Conservation (phyloP, 2,329 filamentous ascomycete species). For the Myrmaecium sp. region DNA sequence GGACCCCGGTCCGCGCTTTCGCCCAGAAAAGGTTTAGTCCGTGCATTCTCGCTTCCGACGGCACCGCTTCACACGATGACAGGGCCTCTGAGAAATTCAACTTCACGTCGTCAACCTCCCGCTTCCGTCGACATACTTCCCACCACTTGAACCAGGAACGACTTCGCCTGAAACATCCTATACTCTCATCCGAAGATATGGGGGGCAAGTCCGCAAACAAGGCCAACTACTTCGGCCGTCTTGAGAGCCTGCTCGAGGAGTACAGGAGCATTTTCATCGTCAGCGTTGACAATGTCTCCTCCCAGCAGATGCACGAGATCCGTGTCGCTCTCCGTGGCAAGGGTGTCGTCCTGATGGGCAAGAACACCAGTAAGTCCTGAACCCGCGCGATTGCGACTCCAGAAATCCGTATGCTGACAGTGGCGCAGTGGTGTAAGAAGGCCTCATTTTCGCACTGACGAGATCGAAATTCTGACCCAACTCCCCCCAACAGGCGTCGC, state of each 20-base stretch:
- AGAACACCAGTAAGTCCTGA: slow-evolving; percentile 99
- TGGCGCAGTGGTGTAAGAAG: too few relatives aligned
- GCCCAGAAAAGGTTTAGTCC: slow-evolving; percentile 1
- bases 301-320: slow-evolving; percentile 99
- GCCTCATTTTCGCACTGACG: neutral
- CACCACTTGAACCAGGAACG: slow-evolving; percentile 9
- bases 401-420: too few relatives aligned
- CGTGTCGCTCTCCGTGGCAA: slow-evolving; percentile 76
- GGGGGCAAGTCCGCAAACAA: slow-evolving; percentile 94
- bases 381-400: too few relatives aligned
- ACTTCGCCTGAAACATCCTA: slow-evolving; percentile 84
- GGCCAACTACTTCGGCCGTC: slow-evolving; percentile 98
- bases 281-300: slow-evolving; percentile 61
- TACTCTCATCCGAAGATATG: slow-evolving; percentile 92
- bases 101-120: slow-evolving; percentile 5
- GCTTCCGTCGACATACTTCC: slow-evolving; percentile 5
- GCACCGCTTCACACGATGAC: slow-evolving; percentile 6
- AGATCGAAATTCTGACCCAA: slow-evolving; percentile 1
- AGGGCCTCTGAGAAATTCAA: slow-evolving; percentile 3
- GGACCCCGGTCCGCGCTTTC: slow-evolving; percentile 2
- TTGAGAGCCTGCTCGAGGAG: slow-evolving; percentile 89
- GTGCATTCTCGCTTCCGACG: too few relatives aligned
- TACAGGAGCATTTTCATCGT: slow-evolving; percentile 98
- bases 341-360: slow-evolving; percentile 96
- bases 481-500: slow-evolving; percentile 47